phyloP scores from a whole-genome alignment of 2,329 filamentous ascomycete genomes.

The Trichoderma simmonsii region DNA sequence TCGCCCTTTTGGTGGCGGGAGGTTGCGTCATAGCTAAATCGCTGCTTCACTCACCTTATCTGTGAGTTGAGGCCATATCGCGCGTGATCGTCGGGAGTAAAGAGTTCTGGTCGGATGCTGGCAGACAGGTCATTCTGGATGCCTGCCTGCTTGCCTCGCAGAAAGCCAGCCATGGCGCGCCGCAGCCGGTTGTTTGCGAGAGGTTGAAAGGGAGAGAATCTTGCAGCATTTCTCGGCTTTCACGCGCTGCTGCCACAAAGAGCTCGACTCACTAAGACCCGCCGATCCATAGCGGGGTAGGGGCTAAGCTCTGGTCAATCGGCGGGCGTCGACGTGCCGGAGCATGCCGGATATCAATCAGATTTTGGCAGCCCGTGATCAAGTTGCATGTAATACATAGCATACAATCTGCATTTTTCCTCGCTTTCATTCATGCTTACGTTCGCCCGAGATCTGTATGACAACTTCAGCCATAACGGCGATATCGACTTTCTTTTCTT shows the following conservation, averaged over 20 bases:
- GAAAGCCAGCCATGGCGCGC: slow-evolving; percentile 71
- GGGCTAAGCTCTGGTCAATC: background rate
- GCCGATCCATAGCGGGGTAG: background rate
- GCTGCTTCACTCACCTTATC: slow-evolving; percentile 49
- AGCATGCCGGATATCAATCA: background rate
- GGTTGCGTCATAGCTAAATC: slow-evolving; percentile 13
- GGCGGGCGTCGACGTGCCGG: background rate
- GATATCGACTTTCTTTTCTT: background rate
- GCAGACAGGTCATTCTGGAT: slow-evolving; percentile 88
- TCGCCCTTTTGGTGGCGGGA: slow-evolving; percentile 17
- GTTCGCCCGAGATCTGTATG: background rate
- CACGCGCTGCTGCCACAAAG: background rate
- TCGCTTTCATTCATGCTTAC: background rate
- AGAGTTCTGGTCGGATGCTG: slow-evolving; percentile 72
- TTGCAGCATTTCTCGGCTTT: background rate
- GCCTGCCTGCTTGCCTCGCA: slow-evolving; percentile 89
- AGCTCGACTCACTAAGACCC: background rate
- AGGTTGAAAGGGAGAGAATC: background rate
- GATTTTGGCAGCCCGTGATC: background rate
- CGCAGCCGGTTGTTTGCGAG: background rate
- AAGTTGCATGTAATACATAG: background rate
- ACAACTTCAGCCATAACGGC: background rate
- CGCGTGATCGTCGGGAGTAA: slow-evolving; percentile 78
- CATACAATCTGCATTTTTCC: background rate
- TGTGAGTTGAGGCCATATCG: slow-evolving; percentile 80